These are phyloP conservation scores for Nitzschia sp. DNA, from an alignment of 108 stramenopile genomes.

Conservation along the genomic window DNA sequence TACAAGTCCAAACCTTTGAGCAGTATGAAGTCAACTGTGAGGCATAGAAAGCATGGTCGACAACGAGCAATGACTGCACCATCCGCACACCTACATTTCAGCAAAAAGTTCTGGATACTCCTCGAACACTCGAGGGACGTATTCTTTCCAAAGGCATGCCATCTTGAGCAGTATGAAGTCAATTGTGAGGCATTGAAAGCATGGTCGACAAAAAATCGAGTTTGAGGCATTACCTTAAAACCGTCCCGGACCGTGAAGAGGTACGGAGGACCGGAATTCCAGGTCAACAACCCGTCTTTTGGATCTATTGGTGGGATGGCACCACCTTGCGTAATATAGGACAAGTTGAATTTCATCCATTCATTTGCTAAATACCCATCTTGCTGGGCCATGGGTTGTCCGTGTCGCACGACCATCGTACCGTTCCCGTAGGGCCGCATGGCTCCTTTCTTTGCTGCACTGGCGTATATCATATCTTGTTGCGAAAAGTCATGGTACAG, in stretches of 20 bases:
- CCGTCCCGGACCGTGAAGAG: conserved; percentile 77
- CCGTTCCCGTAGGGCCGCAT: neutral
- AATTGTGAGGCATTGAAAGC: too few relatives aligned
- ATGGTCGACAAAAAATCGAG: neutral
- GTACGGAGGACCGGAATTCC: conserved; percentile 92
- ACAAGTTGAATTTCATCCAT: conserved; percentile 77
- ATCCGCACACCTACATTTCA: conserved; percentile 84
- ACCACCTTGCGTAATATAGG: conserved; percentile 56
- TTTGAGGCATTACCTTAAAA: too few relatives aligned
- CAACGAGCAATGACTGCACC: neutral
- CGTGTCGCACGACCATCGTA: conserved; percentile 54
- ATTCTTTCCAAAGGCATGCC: conserved; percentile 66
- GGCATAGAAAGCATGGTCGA: neutral
- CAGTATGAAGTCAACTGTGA: too few relatives aligned
- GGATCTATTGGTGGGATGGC: conserved; percentile 42
- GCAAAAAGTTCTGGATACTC: conserved; percentile 67
- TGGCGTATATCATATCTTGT: conserved; percentile 5
- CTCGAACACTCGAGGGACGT: conserved; percentile 50
- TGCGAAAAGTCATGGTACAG: conserved; percentile 68
- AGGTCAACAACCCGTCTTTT: conserved; percentile 53
- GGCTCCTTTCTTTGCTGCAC: neutral
- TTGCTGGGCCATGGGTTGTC: conserved; percentile 81
- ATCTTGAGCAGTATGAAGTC: conserved; percentile 55
- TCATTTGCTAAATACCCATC: conserved; percentile 87
- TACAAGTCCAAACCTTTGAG: conserved; percentile 17